phyloP scores from a whole-genome alignment of 257 asterid genomes.

The Petrea volubilis region DNA sequence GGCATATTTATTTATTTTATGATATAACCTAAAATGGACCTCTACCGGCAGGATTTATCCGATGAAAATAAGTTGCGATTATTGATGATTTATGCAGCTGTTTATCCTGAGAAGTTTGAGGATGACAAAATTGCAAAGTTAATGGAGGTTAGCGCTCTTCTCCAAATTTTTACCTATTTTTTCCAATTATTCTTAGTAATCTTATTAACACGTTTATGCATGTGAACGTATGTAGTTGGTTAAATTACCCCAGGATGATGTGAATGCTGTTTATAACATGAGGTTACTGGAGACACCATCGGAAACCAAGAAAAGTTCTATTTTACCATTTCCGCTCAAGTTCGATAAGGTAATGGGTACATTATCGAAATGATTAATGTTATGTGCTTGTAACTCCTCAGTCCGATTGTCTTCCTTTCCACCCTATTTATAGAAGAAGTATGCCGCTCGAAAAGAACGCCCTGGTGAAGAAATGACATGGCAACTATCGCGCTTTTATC shows the following conservation, averaged over 20 bases:
- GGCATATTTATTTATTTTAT: background rate
- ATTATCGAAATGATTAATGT: constrained; percentile 1
- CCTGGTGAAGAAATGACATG: constrained; percentile 47
- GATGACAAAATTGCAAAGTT: constrained; percentile 56
- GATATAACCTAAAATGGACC: background rate
- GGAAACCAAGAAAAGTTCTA: constrained; percentile 47
- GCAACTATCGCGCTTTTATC: constrained; percentile 71
- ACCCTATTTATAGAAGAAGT: constrained; percentile 48
- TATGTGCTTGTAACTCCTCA: background rate
- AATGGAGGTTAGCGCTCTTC: constrained; percentile 44
- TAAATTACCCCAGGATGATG: constrained; percentile 57
- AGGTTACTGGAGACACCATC: constrained; percentile 59
- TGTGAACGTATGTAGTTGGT: constrained; percentile 54
- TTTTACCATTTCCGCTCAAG: constrained; percentile 51
- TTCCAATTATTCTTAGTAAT: background rate
- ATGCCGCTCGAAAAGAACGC: constrained; percentile 61
- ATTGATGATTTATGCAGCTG: constrained; percentile 70
- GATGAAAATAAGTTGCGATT: constrained; percentile 65
- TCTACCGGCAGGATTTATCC: constrained; percentile 46
- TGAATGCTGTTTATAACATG: constrained; percentile 67
- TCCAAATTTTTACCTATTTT: background rate
- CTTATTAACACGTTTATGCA: background rate
- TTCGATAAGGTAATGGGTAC: constrained; percentile 58
- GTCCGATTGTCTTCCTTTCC: background rate
- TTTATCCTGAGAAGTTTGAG: constrained; percentile 68